Base-by-base conservation (phyloP, 306 rosid species). In the Lagenaria siceraria region DNA sequence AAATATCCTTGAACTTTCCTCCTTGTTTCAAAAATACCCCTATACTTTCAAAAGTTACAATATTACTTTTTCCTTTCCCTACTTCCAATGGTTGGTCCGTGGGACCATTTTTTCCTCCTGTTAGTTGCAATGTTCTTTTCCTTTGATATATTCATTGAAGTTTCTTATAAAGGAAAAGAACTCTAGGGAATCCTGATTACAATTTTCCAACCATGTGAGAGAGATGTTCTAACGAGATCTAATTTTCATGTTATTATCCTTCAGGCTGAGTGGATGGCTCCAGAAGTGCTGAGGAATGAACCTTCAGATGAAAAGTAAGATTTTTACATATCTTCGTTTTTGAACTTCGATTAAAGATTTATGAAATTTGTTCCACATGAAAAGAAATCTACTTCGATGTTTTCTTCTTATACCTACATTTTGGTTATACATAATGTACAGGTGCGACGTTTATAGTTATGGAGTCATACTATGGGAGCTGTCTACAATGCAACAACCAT, bases 231-330 rank as follows among this genome's bases (percentile, higher is more conserved):
- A 79, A 69, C 81, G 77, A 84, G 73, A 66, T 55, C 36, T 68
- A 80, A 11, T 76, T 84, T 79, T 83, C 31, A 70, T 68, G 4
- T 56, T 81, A 6, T 29, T 33, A 54, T 82, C 71, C 80, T 84
- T 87, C 89, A 96, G 99, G 99, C 99, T 29, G 99, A 96, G 89
- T 96, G 98, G 99, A 96, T 96, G 99, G 99, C 99, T 79, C 99
- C 99, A 8, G 99, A 96, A 88, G 99, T 96, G 59, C 84, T 96
- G 80, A 84, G 99, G 84, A 96, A 92, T 71, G 99, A 96, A 86
- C 99, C 93, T 80, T 89, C 98, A 40, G 83, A 96, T 86, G 99
- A 96, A 83, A 96, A 96, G 99, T 96, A 88, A 83, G 88, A 70
- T 27, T 13, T 7, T 31, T 19, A 22, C 53, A 31, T 75, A 70